Conservation (phyloP, 2,329 filamentous ascomycete genomes). For the Neofusicoccum laricinum region DNA sequence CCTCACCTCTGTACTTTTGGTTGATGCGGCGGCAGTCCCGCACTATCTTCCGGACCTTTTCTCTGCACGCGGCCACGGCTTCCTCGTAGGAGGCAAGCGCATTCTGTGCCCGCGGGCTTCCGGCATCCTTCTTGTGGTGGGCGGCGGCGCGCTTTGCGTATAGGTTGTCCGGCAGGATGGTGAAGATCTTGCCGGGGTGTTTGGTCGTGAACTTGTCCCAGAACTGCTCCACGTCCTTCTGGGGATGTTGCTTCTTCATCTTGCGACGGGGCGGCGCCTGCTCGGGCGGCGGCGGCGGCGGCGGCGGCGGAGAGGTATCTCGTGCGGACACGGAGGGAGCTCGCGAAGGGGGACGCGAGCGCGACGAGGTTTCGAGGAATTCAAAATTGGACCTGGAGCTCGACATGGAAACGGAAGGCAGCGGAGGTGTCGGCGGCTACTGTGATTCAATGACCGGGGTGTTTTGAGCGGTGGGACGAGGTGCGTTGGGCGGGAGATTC, state of each 20-base stretch:
- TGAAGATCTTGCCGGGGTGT: slow-evolving; percentile 68
- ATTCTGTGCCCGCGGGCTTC: slow-evolving; percentile 50
- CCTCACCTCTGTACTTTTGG: slow-evolving; percentile 66
- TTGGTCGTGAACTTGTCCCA: slow-evolving; percentile 68
- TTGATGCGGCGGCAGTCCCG: slow-evolving; percentile 70
- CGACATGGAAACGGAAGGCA: background rate
- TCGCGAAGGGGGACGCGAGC: slow-evolving; percentile 28
- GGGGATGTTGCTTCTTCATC: slow-evolving; percentile 45
- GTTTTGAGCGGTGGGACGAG: background rate
- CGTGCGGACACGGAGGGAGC: slow-evolving; percentile 33
- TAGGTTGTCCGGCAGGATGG: slow-evolving; percentile 64
- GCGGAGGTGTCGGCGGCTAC: slow-evolving; percentile 9
- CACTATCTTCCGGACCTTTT: slow-evolving; percentile 55
- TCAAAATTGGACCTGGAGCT: slow-evolving; percentile 9
- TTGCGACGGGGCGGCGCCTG: slow-evolving; percentile 23
- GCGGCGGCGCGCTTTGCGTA: slow-evolving; percentile 50
- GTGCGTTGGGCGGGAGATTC: background rate
- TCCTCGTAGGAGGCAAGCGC: slow-evolving; percentile 68
- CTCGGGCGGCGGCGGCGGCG: slow-evolving; percentile 3
- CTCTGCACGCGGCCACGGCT: slow-evolving; percentile 65
- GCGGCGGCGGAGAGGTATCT: slow-evolving; percentile 18
- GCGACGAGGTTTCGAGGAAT: slow-evolving; percentile 4
- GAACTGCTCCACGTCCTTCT: slow-evolving; percentile 67
- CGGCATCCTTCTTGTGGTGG: slow-evolving; percentile 45
- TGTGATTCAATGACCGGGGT: slow-evolving; percentile 10